These are phyloP conservation scores for Suillus plorans DNA, from an alignment of 768 basidiomycete genomes.

Conservation along the genomic window DNA sequence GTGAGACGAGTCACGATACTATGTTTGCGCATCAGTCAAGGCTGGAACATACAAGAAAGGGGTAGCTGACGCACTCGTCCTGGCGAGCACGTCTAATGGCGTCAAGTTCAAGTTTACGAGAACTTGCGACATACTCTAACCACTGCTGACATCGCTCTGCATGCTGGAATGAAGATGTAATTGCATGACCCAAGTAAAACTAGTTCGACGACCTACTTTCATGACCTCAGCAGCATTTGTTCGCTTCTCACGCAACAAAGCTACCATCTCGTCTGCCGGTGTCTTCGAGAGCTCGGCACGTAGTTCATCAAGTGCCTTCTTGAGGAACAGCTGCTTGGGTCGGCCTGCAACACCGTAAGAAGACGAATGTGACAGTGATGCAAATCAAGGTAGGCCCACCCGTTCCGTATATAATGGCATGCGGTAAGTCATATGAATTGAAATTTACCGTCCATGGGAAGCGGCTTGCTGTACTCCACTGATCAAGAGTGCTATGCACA, in stretches of 20 bases:
- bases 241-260: neutral
- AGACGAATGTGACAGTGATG: neutral
- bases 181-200: neutral
- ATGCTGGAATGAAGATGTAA: neutral
- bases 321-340: neutral
- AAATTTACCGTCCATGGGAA: neutral
- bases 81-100: neutral
- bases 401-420: neutral
- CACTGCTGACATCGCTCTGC: neutral
- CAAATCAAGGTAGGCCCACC: neutral
- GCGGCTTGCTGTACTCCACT: neutral
- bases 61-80: neutral
- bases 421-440: neutral
- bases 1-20: neutral
- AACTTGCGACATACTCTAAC: neutral
- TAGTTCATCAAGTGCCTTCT: neutral
- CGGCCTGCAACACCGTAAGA: neutral
- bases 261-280: neutral
- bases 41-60: neutral
- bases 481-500: neutral
- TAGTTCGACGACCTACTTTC: neutral
- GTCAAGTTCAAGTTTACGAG: slow-evolving; percentile 2
- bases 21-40: neutral
- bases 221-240: neutral
- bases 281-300: neutral